phyloP scores from a whole-genome alignment of 768 basidiomycete species.

The Boletus barrowsii region DNA sequence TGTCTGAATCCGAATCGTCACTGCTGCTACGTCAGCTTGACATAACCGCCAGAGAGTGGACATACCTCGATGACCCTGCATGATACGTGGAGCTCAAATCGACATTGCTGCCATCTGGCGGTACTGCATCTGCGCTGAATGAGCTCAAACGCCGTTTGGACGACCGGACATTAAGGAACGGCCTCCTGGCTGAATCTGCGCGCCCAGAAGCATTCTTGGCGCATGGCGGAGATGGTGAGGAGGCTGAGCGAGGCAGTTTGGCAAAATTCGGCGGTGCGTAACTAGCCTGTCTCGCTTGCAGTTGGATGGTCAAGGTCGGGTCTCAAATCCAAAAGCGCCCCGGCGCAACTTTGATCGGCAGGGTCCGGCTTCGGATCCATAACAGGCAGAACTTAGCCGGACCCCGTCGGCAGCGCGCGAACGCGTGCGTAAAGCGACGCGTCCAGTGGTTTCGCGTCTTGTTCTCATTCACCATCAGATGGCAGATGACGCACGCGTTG shows the following conservation, averaged over 20 bases:
- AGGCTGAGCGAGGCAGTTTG: conserved; percentile 79
- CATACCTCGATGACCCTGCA: conserved; percentile 77
- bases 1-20: conserved; percentile 49
- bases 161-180: conserved; percentile 29
- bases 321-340: conserved; percentile 8
- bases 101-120: conserved; percentile 34
- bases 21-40: conserved; percentile 31
- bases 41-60: not conserved
- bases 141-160: conserved; percentile 26
- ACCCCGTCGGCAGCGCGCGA: not conserved
- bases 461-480: conserved; percentile 15
- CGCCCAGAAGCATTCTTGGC: conserved; percentile 51
- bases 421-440: conserved; percentile 7
- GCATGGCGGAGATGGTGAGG: conserved; percentile 72
- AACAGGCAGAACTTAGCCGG: conserved; percentile 6
- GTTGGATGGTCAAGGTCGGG: conserved; percentile 1
- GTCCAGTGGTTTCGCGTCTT: conserved; percentile 11
- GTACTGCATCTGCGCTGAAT: conserved; percentile 17
- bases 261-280: conserved; percentile 13
- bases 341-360: not conserved
- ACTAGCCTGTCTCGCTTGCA: not conserved
- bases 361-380: not conserved
- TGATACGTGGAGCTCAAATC: conserved; percentile 89
- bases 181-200: conserved; percentile 43
- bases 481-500: conserved; percentile 26